These are phyloP conservation scores for Trebouxia sp. DNA, from an alignment of 139 green algal genomes.

Conservation along the genomic window DNA sequence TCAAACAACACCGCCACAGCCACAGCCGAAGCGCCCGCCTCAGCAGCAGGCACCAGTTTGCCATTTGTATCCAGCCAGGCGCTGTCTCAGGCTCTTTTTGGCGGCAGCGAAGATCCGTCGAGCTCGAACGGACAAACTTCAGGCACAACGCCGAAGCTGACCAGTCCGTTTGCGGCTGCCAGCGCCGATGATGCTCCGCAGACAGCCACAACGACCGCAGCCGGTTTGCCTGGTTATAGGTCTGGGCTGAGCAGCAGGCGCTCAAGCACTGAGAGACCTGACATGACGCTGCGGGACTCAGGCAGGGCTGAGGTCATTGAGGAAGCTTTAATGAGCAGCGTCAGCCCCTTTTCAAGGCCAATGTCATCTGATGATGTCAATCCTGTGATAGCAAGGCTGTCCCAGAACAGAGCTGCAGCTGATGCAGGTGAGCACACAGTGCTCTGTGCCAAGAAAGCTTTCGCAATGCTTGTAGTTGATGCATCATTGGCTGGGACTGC, in stretches of 20 bases:
- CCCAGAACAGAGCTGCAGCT: background rate
- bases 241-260: no score
- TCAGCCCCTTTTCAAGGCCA: background rate
- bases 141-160: background rate
- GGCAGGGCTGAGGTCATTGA: background rate
- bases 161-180: conserved; percentile 4
- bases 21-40: background rate
- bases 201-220: background rate
- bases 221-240: no score
- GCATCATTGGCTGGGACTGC: no score
- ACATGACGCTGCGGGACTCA: background rate
- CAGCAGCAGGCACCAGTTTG: background rate
- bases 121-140: background rate
- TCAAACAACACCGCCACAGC: background rate
- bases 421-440: background rate
- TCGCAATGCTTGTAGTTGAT: no score
- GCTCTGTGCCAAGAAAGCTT: no score
- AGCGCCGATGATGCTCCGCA: background rate
- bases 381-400: background rate
- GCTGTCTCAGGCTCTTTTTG: background rate
- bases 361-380: conserved; percentile 3
- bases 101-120: background rate
- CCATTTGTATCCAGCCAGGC: conserved; percentile 7
- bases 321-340: conserved; percentile 1
- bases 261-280: no score